These are phyloP conservation scores for Trifolium repens DNA, from an alignment of 306 rosid genomes.

Conservation along the genomic window DNA sequence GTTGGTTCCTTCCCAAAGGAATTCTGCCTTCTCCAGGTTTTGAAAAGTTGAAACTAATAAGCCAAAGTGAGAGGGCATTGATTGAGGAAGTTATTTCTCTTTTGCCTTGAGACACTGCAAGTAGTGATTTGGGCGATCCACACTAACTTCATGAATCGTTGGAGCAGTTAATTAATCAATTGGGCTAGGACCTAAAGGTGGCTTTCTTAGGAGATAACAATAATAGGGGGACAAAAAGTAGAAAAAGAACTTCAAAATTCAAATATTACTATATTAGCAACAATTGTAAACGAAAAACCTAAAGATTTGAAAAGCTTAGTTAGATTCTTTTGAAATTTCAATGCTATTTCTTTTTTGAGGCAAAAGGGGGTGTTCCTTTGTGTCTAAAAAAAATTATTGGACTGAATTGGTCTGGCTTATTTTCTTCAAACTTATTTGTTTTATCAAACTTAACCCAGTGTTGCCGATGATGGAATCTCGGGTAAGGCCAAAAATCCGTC, in stretches of 20 bases:
- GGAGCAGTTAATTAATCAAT: neutral
- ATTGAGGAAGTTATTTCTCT: neutral
- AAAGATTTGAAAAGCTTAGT: neutral
- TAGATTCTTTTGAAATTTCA: neutral
- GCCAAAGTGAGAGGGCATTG: constrained; percentile 2
- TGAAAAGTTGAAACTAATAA: neutral
- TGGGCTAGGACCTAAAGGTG: neutral
- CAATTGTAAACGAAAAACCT: neutral
- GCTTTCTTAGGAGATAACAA: neutral
- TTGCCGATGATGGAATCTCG: no score
- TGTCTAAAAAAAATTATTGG: neutral
- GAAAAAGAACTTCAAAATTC: neutral
- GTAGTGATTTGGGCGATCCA: neutral
- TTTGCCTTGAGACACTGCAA: neutral
- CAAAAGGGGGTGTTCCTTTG: neutral
- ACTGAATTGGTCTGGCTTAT: neutral
- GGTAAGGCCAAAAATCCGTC: no score
- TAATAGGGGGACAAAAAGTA: neutral
- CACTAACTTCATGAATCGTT: neutral
- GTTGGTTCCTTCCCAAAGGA: neutral
- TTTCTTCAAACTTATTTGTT: constrained; percentile 10
- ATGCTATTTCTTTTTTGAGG: neutral
- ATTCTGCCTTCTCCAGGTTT: neutral
- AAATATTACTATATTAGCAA: no score
- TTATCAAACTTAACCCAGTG: neutral